Conservation (phyloP, 768 basidiomycete species). For the Kwoniella sp. region DNA sequence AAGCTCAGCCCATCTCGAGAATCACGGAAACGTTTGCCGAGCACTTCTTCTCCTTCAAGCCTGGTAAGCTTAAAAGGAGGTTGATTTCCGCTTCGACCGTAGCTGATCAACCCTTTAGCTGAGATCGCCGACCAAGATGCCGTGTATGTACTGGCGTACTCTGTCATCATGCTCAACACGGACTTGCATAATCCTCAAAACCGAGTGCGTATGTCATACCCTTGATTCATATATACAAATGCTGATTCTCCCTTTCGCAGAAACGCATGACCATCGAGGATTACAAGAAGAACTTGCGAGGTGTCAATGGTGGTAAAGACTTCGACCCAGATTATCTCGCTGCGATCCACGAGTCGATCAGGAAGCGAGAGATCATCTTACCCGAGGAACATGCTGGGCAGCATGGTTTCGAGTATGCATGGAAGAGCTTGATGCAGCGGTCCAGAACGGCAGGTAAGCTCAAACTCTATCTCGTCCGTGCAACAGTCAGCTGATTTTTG, state of each 20-base stretch:
- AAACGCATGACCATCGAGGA: conserved; percentile 97
- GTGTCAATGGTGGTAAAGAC: conserved; percentile 81
- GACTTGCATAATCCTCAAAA: conserved; percentile 95
- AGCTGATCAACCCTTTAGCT: conserved; percentile 58
- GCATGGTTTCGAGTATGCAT: conserved; percentile 96
- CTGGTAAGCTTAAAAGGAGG: conserved; percentile 72
- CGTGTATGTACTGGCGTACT: conserved; percentile 89
- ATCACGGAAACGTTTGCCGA: conserved; percentile 95
- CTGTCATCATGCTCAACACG: conserved; percentile 97
- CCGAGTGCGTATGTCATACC: conserved; percentile 61
- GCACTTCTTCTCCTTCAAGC: conserved; percentile 79
- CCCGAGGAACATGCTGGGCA: conserved; percentile 97
- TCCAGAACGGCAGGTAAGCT: conserved; percentile 73
- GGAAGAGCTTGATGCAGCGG: conserved; percentile 89
- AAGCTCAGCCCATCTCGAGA: conserved; percentile 86
- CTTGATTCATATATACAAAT: background rate
- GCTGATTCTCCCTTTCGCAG: conserved; percentile 58
- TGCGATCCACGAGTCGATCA: conserved; percentile 89
- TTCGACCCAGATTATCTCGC: conserved; percentile 84
- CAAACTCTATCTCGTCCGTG: background rate
- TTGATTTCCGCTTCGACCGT: background rate
- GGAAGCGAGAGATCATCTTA: conserved; percentile 91
- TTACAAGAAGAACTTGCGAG: conserved; percentile 85
- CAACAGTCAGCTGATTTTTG: background rate
- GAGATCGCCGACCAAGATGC: conserved; percentile 91